phyloP scores from a whole-genome alignment of 148 eudicot genomes.

The Selenicereus undatus region DNA sequence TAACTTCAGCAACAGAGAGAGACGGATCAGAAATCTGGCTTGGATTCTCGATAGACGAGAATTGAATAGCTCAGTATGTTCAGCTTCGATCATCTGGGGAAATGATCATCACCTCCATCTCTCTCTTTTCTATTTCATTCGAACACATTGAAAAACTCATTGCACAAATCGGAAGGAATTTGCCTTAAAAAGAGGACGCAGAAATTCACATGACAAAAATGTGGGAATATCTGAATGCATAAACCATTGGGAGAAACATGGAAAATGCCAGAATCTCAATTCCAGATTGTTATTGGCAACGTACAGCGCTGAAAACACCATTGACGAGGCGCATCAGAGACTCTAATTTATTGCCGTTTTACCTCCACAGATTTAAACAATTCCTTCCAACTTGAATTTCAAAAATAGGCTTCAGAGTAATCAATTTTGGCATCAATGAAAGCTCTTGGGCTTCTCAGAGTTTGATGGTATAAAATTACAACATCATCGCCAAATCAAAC shows the following conservation, averaged over 20 bases:
- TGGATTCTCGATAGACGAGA: slow-evolving; percentile 25
- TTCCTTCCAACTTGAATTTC: neutral
- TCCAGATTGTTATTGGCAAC: slow-evolving; percentile 32
- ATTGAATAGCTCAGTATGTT: slow-evolving; percentile 23
- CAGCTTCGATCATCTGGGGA: slow-evolving; percentile 36
- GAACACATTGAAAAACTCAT: no score
- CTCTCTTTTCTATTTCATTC: neutral
- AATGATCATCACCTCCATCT: slow-evolving; percentile 31
- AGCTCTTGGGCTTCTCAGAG: slow-evolving; percentile 25
- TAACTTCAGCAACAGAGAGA: neutral
- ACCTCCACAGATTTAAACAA: neutral
- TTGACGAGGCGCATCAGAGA: slow-evolving; percentile 34
- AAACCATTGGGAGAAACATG: slow-evolving; percentile 12
- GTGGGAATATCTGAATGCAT: slow-evolving; percentile 35
- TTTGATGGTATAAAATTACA: slow-evolving; percentile 28
- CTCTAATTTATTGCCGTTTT: slow-evolving; percentile 47
- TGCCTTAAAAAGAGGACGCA: neutral
- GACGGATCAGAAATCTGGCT: slow-evolving; percentile 31
- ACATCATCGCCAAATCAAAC: slow-evolving; percentile 24
- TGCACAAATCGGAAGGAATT: neutral
- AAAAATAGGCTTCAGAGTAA: slow-evolving; percentile 12
- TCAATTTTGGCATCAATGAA: slow-evolving; percentile 15
- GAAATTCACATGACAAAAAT: neutral
- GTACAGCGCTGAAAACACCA: slow-evolving; percentile 43
- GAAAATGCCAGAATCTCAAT: slow-evolving; percentile 38